Percentiles rank a stretch among this genome's conserved stretches.
Evolutionary conservation across 768 basidiomycete species (phyloP).

Genomic region (Leccinellum rugosiceps): DNA sequence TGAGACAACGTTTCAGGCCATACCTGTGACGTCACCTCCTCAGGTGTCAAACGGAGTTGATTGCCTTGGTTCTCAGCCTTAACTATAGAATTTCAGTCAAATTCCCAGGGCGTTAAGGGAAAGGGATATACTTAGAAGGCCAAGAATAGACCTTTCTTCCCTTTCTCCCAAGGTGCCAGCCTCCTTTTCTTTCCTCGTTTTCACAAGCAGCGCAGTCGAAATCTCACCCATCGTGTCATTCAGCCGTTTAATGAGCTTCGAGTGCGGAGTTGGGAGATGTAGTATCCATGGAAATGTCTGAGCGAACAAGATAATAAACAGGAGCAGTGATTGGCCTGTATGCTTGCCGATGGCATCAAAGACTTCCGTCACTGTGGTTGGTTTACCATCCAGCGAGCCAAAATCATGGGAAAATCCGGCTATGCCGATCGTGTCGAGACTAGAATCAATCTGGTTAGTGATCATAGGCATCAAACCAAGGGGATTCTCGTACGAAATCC

Average conservation of each 20-base stretch:
- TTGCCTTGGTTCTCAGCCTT: conserved; percentile 33
- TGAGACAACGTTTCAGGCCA: neutral
- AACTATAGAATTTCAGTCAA: conserved; percentile 24
- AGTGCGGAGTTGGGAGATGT: conserved; percentile 31
- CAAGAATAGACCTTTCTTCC: conserved; percentile 38
- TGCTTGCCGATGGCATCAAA: conserved; percentile 25
- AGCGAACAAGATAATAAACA: conserved; percentile 24
- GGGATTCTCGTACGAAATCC: conserved; percentile 34
- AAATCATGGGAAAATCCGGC: conserved; percentile 47
- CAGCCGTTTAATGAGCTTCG: conserved; percentile 23
- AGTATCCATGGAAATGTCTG: conserved; percentile 30
- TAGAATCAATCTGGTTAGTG: conserved; percentile 5
- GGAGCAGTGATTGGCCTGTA: conserved; percentile 2
- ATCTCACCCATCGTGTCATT: conserved; percentile 33
- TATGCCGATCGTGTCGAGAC: conserved; percentile 44
- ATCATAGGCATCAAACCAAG: neutral
- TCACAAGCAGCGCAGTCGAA: conserved; percentile 31
- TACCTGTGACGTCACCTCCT: conserved; percentile 40
- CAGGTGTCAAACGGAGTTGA: conserved; percentile 33
- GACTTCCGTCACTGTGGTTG: conserved; percentile 19
- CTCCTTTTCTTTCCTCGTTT: conserved; percentile 33
- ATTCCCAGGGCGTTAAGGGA: neutral
- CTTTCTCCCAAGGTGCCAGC: conserved; percentile 25
- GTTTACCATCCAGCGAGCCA: conserved; percentile 37
- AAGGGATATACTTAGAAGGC: conserved; percentile 31